Evolutionary conservation across 2,329 filamentous ascomycete species (phyloP), one percentile per base, ranked within the genome.

Genomic region (Colletotrichum orbiculare): DNA sequence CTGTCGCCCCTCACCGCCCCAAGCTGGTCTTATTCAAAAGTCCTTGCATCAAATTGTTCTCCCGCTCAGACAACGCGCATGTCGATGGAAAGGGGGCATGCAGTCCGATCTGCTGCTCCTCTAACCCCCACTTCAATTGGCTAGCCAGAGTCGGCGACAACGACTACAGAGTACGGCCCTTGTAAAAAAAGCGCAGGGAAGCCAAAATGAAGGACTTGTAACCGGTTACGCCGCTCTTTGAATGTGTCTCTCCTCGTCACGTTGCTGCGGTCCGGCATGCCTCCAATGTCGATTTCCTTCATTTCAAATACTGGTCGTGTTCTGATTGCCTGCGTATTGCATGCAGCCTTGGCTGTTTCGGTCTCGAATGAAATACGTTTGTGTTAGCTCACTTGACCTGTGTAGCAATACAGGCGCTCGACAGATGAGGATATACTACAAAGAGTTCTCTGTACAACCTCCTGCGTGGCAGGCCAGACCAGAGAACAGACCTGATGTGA

Each of bases 271-370:
- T 39, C 38, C 5, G 9, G 60, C 55, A 43, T 54, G 43, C 38
- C 48, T 64, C 38, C 12, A 34, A 34, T 25, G 35, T 15, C n/a
- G 25, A 33, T 25, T 46, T 12, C 25, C n/a, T 37, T 55, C 62
- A 56, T 52, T 50, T 25, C 25, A 25, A 25, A 25, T 25, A 25
- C 39, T 65, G 57, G 12, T 50, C 33, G 8, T 39, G 34, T 41
- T 47, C 52, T 62, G 62, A 65, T 62, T 52, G 57, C 46, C 62
- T 65, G 50, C 42, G 45, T 37, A 15, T 45, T 55, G 50, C 25
- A 25, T 25, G 17, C 62, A 57, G 58, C 13, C 62, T 65, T 62
- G 52, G 62, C 62, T 62, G 58, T 65, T 52, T 62, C 62, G 46
- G 46, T 17, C 17, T 17, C 17, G 37, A 56, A 58, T 11, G 34